phyloP scores from a whole-genome alignment of 2,329 filamentous ascomycete genomes.

The Fusarium sp. region DNA sequence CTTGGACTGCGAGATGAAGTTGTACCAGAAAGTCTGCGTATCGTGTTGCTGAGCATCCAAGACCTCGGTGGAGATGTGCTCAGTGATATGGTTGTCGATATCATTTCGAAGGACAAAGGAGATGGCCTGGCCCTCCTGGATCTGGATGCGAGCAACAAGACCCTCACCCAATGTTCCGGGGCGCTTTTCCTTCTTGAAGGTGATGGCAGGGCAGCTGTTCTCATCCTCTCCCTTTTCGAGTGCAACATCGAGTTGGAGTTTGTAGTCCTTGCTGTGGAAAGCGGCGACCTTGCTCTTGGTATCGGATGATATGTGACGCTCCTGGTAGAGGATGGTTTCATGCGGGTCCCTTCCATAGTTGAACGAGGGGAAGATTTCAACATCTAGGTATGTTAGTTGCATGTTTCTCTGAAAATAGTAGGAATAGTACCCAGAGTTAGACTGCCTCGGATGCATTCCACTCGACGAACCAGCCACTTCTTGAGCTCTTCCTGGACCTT shows the following conservation, averaged over 20 bases:
- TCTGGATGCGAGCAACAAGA: slow-evolving; percentile 68
- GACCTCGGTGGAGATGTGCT: slow-evolving; percentile 67
- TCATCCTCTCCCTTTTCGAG: slow-evolving; percentile 66
- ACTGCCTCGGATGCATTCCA: slow-evolving; percentile 77
- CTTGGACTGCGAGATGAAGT: slow-evolving; percentile 77
- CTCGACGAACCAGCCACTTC: slow-evolving; percentile 76
- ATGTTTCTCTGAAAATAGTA: background rate
- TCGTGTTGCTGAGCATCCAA: slow-evolving; percentile 74
- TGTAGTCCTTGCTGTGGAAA: slow-evolving; percentile 69
- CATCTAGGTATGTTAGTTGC: slow-evolving; percentile 55
- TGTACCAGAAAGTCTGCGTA: slow-evolving; percentile 78
- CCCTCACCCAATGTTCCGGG: slow-evolving; percentile 70
- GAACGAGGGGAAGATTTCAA: slow-evolving; percentile 80
- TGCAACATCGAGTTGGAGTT: slow-evolving; percentile 76
- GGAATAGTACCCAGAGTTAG: slow-evolving; percentile 66
- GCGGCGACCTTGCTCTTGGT: slow-evolving; percentile 69
- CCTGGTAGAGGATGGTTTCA: slow-evolving; percentile 66
- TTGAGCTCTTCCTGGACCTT: slow-evolving; percentile 72
- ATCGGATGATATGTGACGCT: slow-evolving; percentile 53
- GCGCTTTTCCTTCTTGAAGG: slow-evolving; percentile 66
- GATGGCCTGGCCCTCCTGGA: slow-evolving; percentile 75
- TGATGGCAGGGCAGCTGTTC: slow-evolving; percentile 62
- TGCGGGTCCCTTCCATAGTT: slow-evolving; percentile 76
- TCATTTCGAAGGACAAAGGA: slow-evolving; percentile 78
- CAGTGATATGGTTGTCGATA: slow-evolving; percentile 66